Base-by-base conservation (phyloP, 2,329 filamentous ascomycete genomes). In the Rasamsonia emersonii region DNA sequence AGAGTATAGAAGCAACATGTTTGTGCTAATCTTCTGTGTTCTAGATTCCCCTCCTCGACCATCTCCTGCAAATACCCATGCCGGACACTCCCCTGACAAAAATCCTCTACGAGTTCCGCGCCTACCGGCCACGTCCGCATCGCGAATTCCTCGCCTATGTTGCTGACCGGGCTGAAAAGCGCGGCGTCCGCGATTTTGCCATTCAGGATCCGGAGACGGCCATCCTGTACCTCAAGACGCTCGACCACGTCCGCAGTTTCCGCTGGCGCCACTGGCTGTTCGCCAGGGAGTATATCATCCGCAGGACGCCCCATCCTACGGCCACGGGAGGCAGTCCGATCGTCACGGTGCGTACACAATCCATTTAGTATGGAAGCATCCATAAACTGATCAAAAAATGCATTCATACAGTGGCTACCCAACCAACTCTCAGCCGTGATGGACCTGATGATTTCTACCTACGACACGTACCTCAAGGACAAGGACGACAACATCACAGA, bases 51-150 rank as follows among this genome's bases (percentile, higher is more conserved):
- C 74, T 95, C 3, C 77, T 89, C 50, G 89, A 95, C 58, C 88
- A 89, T 55, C 71, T 95, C 31, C 72, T 91, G 36, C 75, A 91
- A 54, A 79, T 95, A 26, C 70, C 77, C 41, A 93, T 95, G 86
- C 89, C 89, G 1, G 66, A 77, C 33, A 95, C 86, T 4, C 89
- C 89, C 0, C 75, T 95, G 27, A 95, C 88, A 0, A 77, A 81
- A 35, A 94, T 94, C 53, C 71, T 95, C 13, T 68, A 77, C 42
- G 89, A 95, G 57, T 96, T 96, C 68, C 75, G 88, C 41, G 71
- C 81, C 51, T 95, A 95, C 59, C 75, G 89, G 0, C 89, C 89
- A 3, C 82, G 81, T 33, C 89, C 93, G 48, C 89, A 96, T 57
- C 78, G 86, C 24, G 75, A 80, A 43, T 95, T 95, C 58, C 70